These are phyloP conservation scores for Pugionium cornutum DNA, from an alignment of 345 rosid species.

Conservation along the genomic window DNA sequence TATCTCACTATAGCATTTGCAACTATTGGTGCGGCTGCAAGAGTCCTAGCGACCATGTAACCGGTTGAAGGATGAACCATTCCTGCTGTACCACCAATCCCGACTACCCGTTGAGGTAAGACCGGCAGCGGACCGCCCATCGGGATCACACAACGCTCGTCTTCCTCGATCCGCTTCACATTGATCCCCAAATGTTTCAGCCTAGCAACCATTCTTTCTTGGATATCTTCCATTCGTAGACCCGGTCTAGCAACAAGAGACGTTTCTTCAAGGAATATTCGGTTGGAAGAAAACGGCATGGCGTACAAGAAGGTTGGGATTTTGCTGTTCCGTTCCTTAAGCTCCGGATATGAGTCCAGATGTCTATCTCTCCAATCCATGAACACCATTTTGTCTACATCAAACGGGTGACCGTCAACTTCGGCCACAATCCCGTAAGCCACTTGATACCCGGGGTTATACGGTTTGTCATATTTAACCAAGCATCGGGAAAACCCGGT, in stretches of 20 bases:
- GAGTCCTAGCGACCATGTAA: slow-evolving; percentile 98
- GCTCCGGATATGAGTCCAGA: slow-evolving; percentile 46
- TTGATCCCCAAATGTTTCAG: slow-evolving; percentile 77
- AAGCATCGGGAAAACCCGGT: slow-evolving; percentile 96
- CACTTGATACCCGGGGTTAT: slow-evolving; percentile 94
- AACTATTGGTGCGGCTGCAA: slow-evolving; percentile 92
- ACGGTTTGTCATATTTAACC: slow-evolving; percentile 92
- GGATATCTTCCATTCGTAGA: slow-evolving; percentile 75
- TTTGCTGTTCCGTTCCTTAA: slow-evolving; percentile 62
- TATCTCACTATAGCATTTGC: slow-evolving; percentile 75
- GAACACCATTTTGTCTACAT: slow-evolving; percentile 89
- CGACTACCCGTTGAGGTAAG: slow-evolving; percentile 90
- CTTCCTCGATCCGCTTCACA: slow-evolving; percentile 84
- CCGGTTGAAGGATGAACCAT: slow-evolving; percentile 95
- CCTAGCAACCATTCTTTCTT: slow-evolving; percentile 95
- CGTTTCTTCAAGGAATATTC: slow-evolving; percentile 92
- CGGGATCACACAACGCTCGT: slow-evolving; percentile 87
- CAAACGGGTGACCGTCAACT: slow-evolving; percentile 92
- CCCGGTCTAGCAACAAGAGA: slow-evolving; percentile 94
- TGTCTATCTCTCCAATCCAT: slow-evolving; percentile 99
- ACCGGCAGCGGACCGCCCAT: slow-evolving; percentile 99
- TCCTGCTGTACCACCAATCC: slow-evolving; percentile 95
- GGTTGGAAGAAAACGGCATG: slow-evolving; percentile 81
- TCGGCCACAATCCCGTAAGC: slow-evolving; percentile 95
- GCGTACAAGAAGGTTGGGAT: slow-evolving; percentile 93